A percentile compares a stretch with the other conserved stretches of the same genome.
phyloP scores from a whole-genome alignment of 228 moss, liverwort and hornwort genomes.

The Sphagnum magellanicum region DNA sequence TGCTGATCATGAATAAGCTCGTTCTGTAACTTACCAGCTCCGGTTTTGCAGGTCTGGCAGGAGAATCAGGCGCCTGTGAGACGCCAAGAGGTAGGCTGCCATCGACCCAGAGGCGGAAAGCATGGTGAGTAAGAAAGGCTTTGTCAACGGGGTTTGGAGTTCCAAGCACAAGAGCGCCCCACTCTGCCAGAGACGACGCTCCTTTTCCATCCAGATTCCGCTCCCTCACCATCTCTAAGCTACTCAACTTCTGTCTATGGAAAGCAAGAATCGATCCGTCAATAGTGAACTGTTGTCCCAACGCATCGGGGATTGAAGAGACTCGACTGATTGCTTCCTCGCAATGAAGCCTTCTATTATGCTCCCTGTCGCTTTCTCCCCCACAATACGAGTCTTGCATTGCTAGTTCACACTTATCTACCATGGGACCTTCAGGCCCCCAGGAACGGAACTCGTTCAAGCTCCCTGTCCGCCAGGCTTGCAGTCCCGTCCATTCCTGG shows the following conservation, averaged over 20 bases:
- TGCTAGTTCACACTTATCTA: conserved; percentile 2
- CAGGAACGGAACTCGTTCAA: conserved; percentile 69
- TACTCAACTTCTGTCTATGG: conserved; percentile 20
- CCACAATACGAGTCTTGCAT: too few relatives aligned
- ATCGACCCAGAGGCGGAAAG: conserved; percentile 60
- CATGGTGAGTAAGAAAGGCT: conserved; percentile 73
- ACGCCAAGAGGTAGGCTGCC: conserved; percentile 55
- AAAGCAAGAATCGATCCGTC: conserved; percentile 6
- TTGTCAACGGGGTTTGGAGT: conserved; percentile 70
- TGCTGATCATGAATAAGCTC: background rate
- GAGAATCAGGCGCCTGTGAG: conserved; percentile 62
- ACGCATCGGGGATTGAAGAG: conserved; percentile 7
- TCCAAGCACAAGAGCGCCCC: conserved; percentile 70
- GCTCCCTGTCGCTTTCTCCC: too few relatives aligned
- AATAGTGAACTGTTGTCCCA: conserved; percentile 6
- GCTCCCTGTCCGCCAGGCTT: conserved; percentile 53
- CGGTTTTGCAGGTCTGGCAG: conserved; percentile 73
- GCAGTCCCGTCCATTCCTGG: conserved; percentile 72
- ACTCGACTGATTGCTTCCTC: background rate
- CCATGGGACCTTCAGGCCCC: conserved; percentile 50
- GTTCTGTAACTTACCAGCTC: conserved; percentile 41
- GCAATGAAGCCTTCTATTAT: too few relatives aligned
- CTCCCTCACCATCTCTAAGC: conserved; percentile 14
- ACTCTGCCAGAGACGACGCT: conserved; percentile 56
- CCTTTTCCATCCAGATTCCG: conserved; percentile 2